Percentiles rank a stretch among this genome's conserved stretches.
Evolutionary conservation across 805 yeast species (phyloP).

Genomic region (Sugiyamaella americana): DNA sequence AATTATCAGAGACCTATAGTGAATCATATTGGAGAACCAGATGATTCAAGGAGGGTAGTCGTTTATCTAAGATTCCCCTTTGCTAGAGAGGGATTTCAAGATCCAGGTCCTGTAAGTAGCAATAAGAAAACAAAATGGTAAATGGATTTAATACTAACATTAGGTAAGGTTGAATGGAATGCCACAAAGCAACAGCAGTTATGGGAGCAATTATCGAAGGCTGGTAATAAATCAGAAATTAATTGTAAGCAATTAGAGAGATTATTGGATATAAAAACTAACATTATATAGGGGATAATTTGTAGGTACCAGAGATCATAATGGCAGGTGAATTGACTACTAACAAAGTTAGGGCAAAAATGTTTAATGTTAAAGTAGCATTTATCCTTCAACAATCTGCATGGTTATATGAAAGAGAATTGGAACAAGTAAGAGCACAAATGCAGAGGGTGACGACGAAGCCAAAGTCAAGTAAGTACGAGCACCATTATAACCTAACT

Average conservation of each 20-base stretch:
- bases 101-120: conserved; percentile 33
- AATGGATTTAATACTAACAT: neutral
- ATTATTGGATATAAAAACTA: neutral
- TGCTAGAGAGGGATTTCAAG: conserved; percentile 37
- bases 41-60: conserved; percentile 6
- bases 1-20: neutral
- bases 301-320: conserved; percentile 4
- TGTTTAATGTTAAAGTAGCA: conserved; percentile 34
- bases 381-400: conserved; percentile 38
- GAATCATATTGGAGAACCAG: neutral
- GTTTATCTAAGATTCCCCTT: conserved; percentile 43
- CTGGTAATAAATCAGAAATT: conserved; percentile 29
- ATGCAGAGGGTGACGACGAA: conserved; percentile 22
- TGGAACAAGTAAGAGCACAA: conserved; percentile 30
- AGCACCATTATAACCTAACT: no score
- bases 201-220: conserved; percentile 32
- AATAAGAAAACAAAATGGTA: neutral
- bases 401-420: conserved; percentile 38
- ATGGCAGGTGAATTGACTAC: conserved; percentile 20
- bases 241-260: conserved; percentile 25
- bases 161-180: conserved; percentile 28
- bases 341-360: conserved; percentile 24
- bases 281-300: conserved; percentile 10
- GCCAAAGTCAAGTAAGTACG: neutral
- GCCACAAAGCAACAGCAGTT: conserved; percentile 29